Base-by-base conservation (phyloP, 2,329 filamentous ascomycete species). In the Endoconidiophora laricicola region DNA sequence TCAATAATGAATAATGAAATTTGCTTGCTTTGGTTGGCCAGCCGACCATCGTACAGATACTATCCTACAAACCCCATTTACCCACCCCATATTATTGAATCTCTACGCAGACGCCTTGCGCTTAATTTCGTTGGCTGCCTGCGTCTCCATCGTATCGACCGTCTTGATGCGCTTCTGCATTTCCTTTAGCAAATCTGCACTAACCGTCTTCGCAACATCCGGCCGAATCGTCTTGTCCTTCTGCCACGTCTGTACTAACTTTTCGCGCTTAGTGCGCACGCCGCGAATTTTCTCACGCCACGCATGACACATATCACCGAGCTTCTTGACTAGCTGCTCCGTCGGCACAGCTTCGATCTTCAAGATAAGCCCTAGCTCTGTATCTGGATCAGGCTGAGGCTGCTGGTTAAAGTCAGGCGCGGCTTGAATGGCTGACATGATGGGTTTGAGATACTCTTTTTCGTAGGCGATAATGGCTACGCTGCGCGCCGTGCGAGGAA, bases 371-470 rank as follows among this genome's bases (percentile, higher is more conserved):
- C 78, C 74, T 20, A 78, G 69, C 61, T 74, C 72, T 61, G 77
- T 77, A 60, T 78, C 74, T 43, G 70, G 65, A 59, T 67, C 68
- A 18, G 65, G 65, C 68, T 78, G 75, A 44, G 74, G 73, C 67
- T 76, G 73, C 67, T 77, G 73, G 66, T 77, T 77, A 62, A 73
- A 76, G 56, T 72, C 67, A n/a, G 60, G 58, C 57, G 66, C 69
- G 26, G 61, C 57, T 62, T 76, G 72, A 46, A 77, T 65, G 29
- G 73, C 73, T 58, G 66, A 69, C 67, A 74, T 69, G 63, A 77
- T 69, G 56, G 71, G 66, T 65, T 73, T 72, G 56, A 76, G 61
- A 58, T 69, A 71, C 6, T 55, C 60, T 46, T 60, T 61, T 49
- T 69, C 66, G 58, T 68, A 62, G 50, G 67, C 62, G 44, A 69